A percentile compares a stretch with the other conserved stretches of the same genome.
These are phyloP conservation scores for Leccinum disarticulatum DNA, from an alignment of 768 basidiomycete species.

Conservation along the genomic window DNA sequence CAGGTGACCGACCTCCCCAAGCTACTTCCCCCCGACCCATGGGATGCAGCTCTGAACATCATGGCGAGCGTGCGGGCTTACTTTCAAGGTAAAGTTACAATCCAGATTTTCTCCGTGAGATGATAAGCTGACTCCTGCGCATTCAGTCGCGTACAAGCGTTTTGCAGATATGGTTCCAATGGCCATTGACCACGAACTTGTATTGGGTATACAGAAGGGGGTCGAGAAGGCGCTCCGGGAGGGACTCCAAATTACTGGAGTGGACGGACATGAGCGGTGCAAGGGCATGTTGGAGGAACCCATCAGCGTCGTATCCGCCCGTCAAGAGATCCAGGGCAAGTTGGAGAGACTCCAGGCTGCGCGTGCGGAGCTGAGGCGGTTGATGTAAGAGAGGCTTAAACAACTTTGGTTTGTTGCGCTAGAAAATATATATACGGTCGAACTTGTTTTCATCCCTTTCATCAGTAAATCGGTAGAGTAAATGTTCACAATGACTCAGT, in stretches of 20 bases:
- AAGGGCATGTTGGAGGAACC: constrained; percentile 53
- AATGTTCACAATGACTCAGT: neutral
- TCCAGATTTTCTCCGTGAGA: neutral
- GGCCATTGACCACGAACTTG: constrained; percentile 40
- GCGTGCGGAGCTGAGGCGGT: constrained; percentile 35
- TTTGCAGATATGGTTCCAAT: constrained; percentile 44
- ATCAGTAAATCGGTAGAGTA: neutral
- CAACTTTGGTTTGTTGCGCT: neutral
- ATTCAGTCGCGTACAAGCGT: constrained; percentile 47
- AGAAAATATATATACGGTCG: neutral
- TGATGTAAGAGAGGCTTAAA: constrained; percentile 16
- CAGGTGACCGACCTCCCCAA: constrained; percentile 46
- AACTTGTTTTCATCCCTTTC: neutral
- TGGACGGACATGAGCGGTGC: constrained; percentile 47
- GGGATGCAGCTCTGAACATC: constrained; percentile 57
- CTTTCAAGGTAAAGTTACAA: constrained; percentile 60
- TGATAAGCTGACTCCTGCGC: neutral
- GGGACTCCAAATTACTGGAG: constrained; percentile 52
- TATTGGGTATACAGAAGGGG: constrained; percentile 46
- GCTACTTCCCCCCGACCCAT: constrained; percentile 49
- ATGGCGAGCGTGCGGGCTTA: constrained; percentile 75
- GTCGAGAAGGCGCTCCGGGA: constrained; percentile 46
- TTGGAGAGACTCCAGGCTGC: constrained; percentile 50
- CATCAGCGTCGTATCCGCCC: constrained; percentile 39
- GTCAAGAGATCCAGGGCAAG: constrained; percentile 52